phyloP scores from a whole-genome alignment of 2,329 filamentous ascomycete genomes.

The Tolypocladium album region DNA sequence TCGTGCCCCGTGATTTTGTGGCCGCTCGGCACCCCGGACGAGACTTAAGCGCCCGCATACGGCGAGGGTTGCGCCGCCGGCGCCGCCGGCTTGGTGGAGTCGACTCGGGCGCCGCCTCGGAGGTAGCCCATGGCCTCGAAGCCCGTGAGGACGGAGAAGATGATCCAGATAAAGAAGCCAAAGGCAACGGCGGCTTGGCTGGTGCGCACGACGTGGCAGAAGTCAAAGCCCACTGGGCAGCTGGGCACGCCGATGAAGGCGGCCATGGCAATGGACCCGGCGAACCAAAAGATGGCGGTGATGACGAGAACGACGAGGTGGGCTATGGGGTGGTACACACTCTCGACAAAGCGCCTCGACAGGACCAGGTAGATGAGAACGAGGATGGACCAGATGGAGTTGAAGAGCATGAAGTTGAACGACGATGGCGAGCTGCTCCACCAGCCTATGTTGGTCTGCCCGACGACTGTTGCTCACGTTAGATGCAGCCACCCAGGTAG shows the following conservation, averaged over 20 bases:
- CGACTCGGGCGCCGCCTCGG: constrained; percentile 18
- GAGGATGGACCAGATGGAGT: constrained; percentile 64
- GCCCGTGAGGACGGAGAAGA: constrained; percentile 35
- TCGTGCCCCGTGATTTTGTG: background rate
- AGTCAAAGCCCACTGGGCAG: constrained; percentile 35
- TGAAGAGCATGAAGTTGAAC: constrained; percentile 73
- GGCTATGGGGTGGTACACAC: constrained; percentile 50
- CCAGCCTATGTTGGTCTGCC: background rate
- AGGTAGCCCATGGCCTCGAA: constrained; percentile 34
- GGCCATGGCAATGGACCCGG: constrained; percentile 69
- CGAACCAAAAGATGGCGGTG: constrained; percentile 85
- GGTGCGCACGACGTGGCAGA: constrained; percentile 37
- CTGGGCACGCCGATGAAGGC: constrained; percentile 47
- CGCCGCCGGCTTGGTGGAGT: constrained; percentile 10
- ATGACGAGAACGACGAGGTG: constrained; percentile 58
- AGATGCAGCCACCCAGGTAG: background rate
- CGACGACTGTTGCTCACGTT: constrained; percentile 3
- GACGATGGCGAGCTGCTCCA: constrained; percentile 34
- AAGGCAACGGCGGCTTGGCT: constrained; percentile 56
- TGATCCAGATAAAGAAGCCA: constrained; percentile 51
- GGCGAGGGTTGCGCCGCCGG: background rate
- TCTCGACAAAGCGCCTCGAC: constrained; percentile 50
- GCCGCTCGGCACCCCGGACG: background rate
- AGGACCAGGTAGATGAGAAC: constrained; percentile 60
- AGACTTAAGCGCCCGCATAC: background rate